Conservation (phyloP, 345 rosid species). For the Sonneratia alba region DNA sequence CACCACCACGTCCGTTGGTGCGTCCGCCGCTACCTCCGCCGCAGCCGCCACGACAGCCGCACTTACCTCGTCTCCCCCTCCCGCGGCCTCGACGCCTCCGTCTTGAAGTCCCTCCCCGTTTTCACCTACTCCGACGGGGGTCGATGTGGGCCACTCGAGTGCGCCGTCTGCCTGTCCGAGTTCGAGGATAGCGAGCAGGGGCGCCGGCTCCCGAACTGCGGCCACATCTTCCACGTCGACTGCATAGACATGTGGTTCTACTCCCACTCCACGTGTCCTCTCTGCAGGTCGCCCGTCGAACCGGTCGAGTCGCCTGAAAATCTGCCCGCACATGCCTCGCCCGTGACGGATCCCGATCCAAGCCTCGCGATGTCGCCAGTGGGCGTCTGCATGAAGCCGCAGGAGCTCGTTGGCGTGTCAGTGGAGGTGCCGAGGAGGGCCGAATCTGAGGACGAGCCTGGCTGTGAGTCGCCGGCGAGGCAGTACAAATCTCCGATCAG, state of each 20-base stretch:
- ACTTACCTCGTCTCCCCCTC: conserved; percentile 43
- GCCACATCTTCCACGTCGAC: conserved; percentile 70
- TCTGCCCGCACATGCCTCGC: conserved; percentile 10
- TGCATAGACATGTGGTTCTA: conserved; percentile 98
- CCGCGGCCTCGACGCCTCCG: conserved; percentile 50
- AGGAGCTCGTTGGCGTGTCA: conserved; percentile 26
- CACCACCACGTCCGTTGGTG: conserved; percentile 92
- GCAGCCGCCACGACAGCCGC: conserved; percentile 22
- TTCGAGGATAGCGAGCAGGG: conserved; percentile 71
- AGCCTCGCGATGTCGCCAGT: conserved; percentile 21
- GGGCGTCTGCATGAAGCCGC: conserved; percentile 21
- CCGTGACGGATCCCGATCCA: conserved; percentile 1
- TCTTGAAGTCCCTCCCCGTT: conserved; percentile 56
- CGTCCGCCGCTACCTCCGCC: conserved; percentile 52
- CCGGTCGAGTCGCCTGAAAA: conserved; percentile 5
- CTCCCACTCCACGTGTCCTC: conserved; percentile 84
- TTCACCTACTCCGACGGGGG: conserved; percentile 40
- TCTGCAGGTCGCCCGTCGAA: conserved; percentile 74
- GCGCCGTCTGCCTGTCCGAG: conserved; percentile 77
- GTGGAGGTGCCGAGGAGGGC: conserved; percentile 21
- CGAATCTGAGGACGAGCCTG: conserved; percentile 4
- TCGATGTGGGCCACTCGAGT: conserved; percentile 39
- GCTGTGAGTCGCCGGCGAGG: conserved; percentile 22
- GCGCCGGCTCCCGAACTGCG: conserved; percentile 73
- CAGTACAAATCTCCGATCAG: conserved; percentile 17